Percentiles rank a stretch among this genome's conserved stretches.
Conservation (phyloP, 2,329 filamentous ascomycete genomes). For the Alternaria alternata region DNA sequence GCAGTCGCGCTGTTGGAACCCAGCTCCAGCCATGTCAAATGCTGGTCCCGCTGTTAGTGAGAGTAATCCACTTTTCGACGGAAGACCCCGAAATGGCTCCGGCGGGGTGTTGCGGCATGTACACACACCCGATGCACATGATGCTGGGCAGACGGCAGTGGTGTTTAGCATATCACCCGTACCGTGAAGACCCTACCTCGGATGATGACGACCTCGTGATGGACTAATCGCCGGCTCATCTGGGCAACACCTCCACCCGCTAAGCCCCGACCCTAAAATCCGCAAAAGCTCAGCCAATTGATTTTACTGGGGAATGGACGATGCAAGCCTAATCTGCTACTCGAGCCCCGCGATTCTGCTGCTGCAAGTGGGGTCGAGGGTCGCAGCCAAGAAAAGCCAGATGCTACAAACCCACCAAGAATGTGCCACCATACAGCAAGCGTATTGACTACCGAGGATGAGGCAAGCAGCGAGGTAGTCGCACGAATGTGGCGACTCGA, state of each 20-base stretch:
- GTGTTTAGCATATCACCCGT: not conserved
- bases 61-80: not conserved
- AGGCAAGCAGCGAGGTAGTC: not conserved
- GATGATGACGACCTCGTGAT: not conserved
- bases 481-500: not conserved
- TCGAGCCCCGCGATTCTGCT: slow-evolving; percentile 27
- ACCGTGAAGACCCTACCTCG: not conserved
- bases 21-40: not conserved
- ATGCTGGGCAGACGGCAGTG: not conserved
- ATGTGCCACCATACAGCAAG: not conserved
- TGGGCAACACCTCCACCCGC: not conserved
- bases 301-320: not conserved
- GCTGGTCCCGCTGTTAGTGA: not conserved
- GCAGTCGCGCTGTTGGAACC: not conserved
- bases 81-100: not conserved
- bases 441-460: slow-evolving; percentile 2
- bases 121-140: not conserved
- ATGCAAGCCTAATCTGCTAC: slow-evolving; percentile 3
- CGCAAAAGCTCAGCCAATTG: not conserved
- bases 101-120: not conserved
- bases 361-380: slow-evolving; percentile 22
- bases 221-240: not conserved
- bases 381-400: slow-evolving; percentile 17
- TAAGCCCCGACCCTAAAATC: not conserved
- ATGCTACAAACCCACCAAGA: not conserved